phyloP scores from a whole-genome alignment of 495 filamentous ascomycete genomes.

The Lasiosphaeria hispida region DNA sequence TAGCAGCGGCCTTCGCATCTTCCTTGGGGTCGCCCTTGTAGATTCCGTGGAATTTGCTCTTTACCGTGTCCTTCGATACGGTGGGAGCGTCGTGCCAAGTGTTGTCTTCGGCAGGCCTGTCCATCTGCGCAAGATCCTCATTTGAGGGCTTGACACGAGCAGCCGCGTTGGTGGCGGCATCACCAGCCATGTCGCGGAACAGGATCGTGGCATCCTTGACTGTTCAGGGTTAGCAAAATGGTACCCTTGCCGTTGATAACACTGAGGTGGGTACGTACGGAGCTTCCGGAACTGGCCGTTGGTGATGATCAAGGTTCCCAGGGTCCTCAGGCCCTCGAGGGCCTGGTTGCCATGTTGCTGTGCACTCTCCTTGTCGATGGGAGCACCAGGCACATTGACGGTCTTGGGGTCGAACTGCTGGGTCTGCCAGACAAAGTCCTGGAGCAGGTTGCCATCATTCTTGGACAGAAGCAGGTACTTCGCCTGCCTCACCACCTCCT shows the following conservation, averaged over 20 bases:
- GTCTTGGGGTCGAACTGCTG: slow-evolving; percentile 66
- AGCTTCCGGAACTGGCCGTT: slow-evolving; percentile 97
- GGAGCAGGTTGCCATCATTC: slow-evolving; percentile 90
- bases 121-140: slow-evolving; percentile 74
- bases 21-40: slow-evolving; percentile 55
- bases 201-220: slow-evolving; percentile 85
- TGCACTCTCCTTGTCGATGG: slow-evolving; percentile 70
- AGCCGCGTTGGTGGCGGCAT: slow-evolving; percentile 83
- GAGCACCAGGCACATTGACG: slow-evolving; percentile 57
- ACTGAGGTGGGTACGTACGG: slow-evolving; percentile 51
- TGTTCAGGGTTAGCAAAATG: slow-evolving; percentile 55
- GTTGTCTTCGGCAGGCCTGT: slow-evolving; percentile 81
- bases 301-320: slow-evolving; percentile 87
- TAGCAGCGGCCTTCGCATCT: slow-evolving; percentile 44
- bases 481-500: slow-evolving; percentile 80
- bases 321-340: slow-evolving; percentile 79
- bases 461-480: slow-evolving; percentile 88
- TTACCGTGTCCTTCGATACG: slow-evolving; percentile 67
- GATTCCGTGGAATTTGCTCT: slow-evolving; percentile 58
- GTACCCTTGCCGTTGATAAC: neutral
- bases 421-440: slow-evolving; percentile 96
- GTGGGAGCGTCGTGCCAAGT: slow-evolving; percentile 90
- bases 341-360: slow-evolving; percentile 78
- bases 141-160: slow-evolving; percentile 72
- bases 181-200: slow-evolving; percentile 84